These are phyloP conservation scores for Tuber melanosporum DNA, from an alignment of 495 filamentous ascomycete species.

Conservation along the genomic window DNA sequence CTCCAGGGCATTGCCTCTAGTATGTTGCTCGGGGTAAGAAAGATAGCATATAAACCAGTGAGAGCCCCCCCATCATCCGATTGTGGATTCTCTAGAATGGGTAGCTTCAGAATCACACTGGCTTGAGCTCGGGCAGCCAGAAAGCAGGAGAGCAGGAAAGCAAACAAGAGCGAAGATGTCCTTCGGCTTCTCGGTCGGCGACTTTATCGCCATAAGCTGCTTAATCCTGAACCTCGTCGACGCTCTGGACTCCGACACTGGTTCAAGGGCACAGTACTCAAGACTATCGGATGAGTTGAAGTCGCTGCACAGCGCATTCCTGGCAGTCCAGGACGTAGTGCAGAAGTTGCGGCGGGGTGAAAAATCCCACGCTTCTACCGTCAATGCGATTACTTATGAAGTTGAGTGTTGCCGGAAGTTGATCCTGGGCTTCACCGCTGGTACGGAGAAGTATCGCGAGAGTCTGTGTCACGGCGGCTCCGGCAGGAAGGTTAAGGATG, in stretches of 20 bases:
- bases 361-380: not conserved
- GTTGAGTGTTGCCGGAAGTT: constrained; percentile 5
- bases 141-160: not conserved
- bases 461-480: constrained; percentile 10
- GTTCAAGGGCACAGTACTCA: not conserved
- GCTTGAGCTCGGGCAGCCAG: not conserved
- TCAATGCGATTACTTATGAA: constrained; percentile 10
- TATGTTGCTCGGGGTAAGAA: not conserved
- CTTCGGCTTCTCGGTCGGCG: constrained; percentile 6
- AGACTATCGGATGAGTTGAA: constrained; percentile 4
- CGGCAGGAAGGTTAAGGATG: constrained; percentile 6
- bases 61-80: not conserved
- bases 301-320: constrained; percentile 1
- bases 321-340: constrained; percentile 4
- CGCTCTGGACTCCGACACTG: not conserved
- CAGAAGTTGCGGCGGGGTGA: not conserved
- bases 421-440: constrained; percentile 3
- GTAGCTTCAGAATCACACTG: not conserved
- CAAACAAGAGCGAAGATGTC: not conserved
- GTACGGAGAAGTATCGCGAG: constrained; percentile 10
- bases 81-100: not conserved
- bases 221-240: constrained; percentile 4
- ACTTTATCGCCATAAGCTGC: constrained; percentile 5
- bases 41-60: not conserved
- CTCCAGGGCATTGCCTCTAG: not conserved